Evolutionary conservation across 148 eudicot genomes (phyloP).

Genomic region (Dysphania ambrosioides): DNA sequence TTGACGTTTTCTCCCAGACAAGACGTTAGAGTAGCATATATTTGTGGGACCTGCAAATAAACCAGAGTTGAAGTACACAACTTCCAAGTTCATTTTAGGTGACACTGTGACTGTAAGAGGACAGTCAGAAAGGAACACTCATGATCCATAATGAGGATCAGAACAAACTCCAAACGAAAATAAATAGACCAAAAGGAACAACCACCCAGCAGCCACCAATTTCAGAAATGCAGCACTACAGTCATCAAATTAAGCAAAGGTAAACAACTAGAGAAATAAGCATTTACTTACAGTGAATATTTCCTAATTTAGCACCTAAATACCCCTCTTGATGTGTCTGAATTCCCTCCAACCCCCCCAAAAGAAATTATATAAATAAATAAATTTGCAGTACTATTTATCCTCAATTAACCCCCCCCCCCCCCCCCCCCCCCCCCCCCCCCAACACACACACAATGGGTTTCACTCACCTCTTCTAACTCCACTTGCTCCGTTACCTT

Average conservation of each 20-base stretch:
- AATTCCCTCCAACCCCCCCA: no score
- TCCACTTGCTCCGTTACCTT: no score
- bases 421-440: no score
- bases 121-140: background rate
- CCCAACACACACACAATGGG: no score
- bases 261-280: background rate
- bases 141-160: background rate
- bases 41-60: slow-evolving; percentile 24
- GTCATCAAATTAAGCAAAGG: background rate
- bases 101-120: background rate
- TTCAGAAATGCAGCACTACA: background rate
- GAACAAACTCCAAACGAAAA: background rate
- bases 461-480: no score
- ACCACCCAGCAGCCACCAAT: background rate
- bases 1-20: slow-evolving; percentile 34
- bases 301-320: no score
- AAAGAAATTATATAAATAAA: no score
- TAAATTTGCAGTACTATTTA: no score
- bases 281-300: no score
- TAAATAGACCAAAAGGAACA: no score
- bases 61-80: background rate
- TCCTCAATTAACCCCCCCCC: no score
- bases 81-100: background rate
- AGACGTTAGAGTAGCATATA: slow-evolving; percentile 16
- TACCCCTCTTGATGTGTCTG: no score